Conservation (phyloP, 2,329 filamentous ascomycete genomes). For the Massarina eburnea region DNA sequence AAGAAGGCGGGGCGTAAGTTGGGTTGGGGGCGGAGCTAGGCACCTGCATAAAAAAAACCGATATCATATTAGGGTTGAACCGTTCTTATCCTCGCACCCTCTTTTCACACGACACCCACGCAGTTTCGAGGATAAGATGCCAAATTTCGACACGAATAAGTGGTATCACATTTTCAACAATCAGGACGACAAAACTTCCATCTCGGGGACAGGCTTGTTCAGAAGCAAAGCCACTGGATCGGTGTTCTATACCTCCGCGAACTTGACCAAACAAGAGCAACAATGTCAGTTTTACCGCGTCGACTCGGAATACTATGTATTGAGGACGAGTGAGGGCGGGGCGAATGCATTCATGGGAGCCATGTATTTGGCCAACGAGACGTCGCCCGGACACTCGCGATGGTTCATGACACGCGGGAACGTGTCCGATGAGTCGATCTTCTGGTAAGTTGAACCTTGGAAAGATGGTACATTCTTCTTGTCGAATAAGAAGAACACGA, state of each 20-base stretch:
- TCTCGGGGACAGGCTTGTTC: conserved; percentile 12
- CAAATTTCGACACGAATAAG: conserved; percentile 14
- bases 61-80: too few relatives aligned
- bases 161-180: conserved; percentile 19
- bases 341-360: conserved; percentile 17
- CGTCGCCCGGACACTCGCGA: conserved; percentile 12
- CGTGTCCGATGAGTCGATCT: conserved; percentile 20
- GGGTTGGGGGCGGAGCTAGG: too few relatives aligned
- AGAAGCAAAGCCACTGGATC: conserved; percentile 11
- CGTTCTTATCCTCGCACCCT: too few relatives aligned
- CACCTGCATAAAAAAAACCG: too few relatives aligned
- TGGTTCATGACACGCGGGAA: conserved; percentile 19
- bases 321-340: conserved; percentile 17
- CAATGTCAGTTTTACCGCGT: conserved; percentile 24
- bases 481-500: conserved; percentile 20
- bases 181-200: not conserved
- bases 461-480: conserved; percentile 24
- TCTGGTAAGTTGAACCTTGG: conserved; percentile 23
- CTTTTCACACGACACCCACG: too few relatives aligned
- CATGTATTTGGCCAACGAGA: conserved; percentile 8
- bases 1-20: too few relatives aligned
- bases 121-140: not conserved
- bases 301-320: conserved; percentile 18
- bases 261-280: conserved; percentile 4
- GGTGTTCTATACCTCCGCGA: conserved; percentile 13